Base-by-base conservation (phyloP, 2,329 filamentous ascomycete genomes). In the Thelonectria rubi region DNA sequence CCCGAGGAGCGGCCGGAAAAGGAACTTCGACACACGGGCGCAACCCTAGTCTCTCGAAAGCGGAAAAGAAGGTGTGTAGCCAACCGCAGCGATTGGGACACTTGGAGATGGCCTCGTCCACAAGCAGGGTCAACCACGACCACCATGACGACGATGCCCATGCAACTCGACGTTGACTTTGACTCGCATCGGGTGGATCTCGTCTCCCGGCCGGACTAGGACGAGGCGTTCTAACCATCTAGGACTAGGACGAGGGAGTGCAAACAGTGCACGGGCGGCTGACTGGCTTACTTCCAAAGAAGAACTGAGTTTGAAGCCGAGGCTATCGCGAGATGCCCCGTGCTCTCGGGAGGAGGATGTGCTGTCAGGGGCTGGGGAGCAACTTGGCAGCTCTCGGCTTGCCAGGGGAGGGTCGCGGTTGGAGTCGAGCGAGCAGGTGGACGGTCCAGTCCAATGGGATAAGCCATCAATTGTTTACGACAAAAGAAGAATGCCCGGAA, bases 351-450 rank as follows among this genome's bases (percentile, higher is more conserved):
- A 24, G 24, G 24, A 24, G 4, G 24, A 24, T 24, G 24, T 7
- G 24, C 24, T 24, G 24, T 24, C 24, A 24, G 15, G 45, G 45
- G n/a, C 46, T 26, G 26, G 43, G 9, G 6, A 58, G 55, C 5
- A 30, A 51, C 6, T 20, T 37, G 45, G 32, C 37, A 3, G 60
- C 55, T 8, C 26, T 39, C 6, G 30, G 24, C 12, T 50, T 54
- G 9, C 49, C 55, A 9, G n/a, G n/a, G n/a, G n/a, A n/a, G n/a
- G n/a, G n/a, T 48, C 49, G n/a, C 20, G 18, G 34, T 58, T 62
- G 46, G 55, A 62, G 30, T 62, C n/a, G n/a, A n/a, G n/a, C 59
- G 8, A 62, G 21, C 34, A 62, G 18, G 30, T 62, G 59, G 10
- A 62, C 45, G 5, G 37, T 58, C 59, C 55, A 62, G 37, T 43